Evolutionary conservation across 192 early-diverging fungal species (phyloP).

Genomic region (Phlyctochytrium arcticum): DNA sequence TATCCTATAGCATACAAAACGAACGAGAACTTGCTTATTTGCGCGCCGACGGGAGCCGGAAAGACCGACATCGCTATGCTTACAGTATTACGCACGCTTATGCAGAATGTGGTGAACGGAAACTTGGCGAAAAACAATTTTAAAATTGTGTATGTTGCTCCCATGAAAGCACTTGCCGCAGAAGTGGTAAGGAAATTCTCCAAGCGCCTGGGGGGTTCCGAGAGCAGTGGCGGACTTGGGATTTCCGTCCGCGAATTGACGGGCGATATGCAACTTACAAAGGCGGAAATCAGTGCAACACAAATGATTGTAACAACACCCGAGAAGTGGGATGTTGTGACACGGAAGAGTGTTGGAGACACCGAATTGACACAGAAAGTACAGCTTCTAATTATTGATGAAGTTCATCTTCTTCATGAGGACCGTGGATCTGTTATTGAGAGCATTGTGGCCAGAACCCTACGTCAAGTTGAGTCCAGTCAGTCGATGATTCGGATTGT

Average conservation of each 20-base stretch:
- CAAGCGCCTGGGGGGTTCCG: constrained; percentile 55
- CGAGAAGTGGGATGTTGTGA: constrained; percentile 99
- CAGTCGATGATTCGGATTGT: constrained; percentile 96
- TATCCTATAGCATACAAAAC: constrained; percentile 88
- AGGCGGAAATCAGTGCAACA: constrained; percentile 84
- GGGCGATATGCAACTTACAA: constrained; percentile 97
- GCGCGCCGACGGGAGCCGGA: constrained; percentile 96
- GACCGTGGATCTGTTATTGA: constrained; percentile 96
- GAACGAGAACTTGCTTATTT: constrained; percentile 98
- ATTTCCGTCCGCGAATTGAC: constrained; percentile 89
- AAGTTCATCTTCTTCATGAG: constrained; percentile 96
- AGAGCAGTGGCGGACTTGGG: constrained; percentile 65
- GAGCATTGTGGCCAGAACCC: constrained; percentile 90
- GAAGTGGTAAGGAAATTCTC: constrained; percentile 94
- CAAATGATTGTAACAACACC: constrained; percentile 99
- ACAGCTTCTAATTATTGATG: constrained; percentile 90
- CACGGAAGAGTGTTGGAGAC: constrained; percentile 93
- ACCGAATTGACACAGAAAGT: constrained; percentile 88
- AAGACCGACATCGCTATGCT: constrained; percentile 98
- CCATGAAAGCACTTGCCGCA: constrained; percentile 96
- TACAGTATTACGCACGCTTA: constrained; percentile 77
- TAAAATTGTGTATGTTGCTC: constrained; percentile 98
- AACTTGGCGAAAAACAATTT: constrained; percentile 79
- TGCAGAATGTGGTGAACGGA: constrained; percentile 52
- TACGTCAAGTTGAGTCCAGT: constrained; percentile 81